phyloP scores from a whole-genome alignment of 352 stramenopile species.

The Blastocystis sp. region DNA sequence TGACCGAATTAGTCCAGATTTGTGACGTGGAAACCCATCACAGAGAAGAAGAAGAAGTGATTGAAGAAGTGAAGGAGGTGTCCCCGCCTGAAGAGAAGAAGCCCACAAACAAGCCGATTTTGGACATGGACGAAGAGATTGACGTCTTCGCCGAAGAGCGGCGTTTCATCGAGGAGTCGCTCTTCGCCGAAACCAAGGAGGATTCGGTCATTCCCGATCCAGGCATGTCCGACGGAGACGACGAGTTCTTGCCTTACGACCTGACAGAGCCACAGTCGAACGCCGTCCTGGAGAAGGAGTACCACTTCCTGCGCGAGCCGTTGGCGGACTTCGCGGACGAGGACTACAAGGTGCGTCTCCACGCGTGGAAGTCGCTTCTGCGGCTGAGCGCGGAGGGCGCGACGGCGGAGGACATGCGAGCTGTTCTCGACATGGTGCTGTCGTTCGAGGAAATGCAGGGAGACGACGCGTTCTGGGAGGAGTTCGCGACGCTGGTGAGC shows the following conservation, averaged over 20 bases:
- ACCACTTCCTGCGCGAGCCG: not conserved
- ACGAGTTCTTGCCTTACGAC: constrained; percentile 63
- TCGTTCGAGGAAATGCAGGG: constrained; percentile 47
- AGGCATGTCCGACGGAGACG: not conserved
- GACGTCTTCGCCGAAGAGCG: constrained; percentile 27
- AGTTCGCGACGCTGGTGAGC: not conserved
- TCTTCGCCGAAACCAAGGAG: not conserved
- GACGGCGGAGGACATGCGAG: not conserved
- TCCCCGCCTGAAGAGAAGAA: not conserved
- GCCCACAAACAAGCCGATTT: not conserved
- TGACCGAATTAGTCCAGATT: constrained; percentile 23
- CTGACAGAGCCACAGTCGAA: not conserved
- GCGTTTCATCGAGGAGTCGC: not conserved
- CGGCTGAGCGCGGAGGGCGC: not conserved
- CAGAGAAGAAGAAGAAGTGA: not conserved
- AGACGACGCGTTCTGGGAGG: not conserved
- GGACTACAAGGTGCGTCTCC: not conserved
- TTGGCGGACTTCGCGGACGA: constrained; percentile 8
- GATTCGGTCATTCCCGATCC: not conserved
- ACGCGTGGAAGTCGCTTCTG: constrained; percentile 11
- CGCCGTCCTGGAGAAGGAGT: not conserved
- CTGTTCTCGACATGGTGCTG: not conserved
- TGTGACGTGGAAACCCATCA: no score
- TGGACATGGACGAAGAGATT: constrained; percentile 30
- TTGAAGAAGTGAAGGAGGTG: no score